Evolutionary conservation across 169 alveolate species (phyloP).

Genomic region (Plasmodium gaboni): DNA sequence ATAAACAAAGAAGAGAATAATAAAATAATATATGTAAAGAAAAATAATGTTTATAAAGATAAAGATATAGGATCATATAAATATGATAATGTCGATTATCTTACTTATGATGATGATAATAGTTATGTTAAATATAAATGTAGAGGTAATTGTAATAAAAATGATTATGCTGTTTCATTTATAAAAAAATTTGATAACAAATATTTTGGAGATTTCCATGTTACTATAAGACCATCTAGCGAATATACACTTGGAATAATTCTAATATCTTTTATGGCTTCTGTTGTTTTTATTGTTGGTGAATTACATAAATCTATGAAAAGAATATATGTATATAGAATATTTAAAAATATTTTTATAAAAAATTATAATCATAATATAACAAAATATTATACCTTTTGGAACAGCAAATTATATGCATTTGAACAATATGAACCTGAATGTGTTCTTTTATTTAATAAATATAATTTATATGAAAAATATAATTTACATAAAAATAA

Average conservation of each 20-base stretch:
- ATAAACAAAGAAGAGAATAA: background rate
- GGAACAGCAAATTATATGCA: conserved; percentile 58
- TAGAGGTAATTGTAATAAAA: conserved; percentile 3
- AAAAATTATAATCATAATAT: conserved; percentile 47
- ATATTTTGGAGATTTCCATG: conserved; percentile 66
- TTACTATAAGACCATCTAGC: conserved; percentile 8
- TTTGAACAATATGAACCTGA: conserved; percentile 75
- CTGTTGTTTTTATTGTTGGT: conserved; percentile 55
- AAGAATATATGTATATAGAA: conserved; percentile 47
- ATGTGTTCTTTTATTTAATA: conserved; percentile 56
- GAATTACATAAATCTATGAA: conserved; percentile 31
- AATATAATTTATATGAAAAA: conserved; percentile 48
- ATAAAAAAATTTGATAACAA: conserved; percentile 46
- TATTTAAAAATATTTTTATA: conserved; percentile 63
- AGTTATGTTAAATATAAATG: conserved; percentile 6
- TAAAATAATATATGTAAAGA: background rate
- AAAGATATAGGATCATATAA: background rate
- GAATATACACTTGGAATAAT: conserved; percentile 27
- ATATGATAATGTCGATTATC: background rate
- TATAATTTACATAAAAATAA: background rate
- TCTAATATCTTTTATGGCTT: conserved; percentile 38
- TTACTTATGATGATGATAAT: conserved; percentile 28
- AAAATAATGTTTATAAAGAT: background rate
- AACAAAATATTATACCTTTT: conserved; percentile 67
- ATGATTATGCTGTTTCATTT: conserved; percentile 14